Evolutionary conservation across 495 filamentous ascomycete genomes (phyloP), one percentile per base, ranked within the genome.

Genomic region (Penicillium robsamsonii): DNA sequence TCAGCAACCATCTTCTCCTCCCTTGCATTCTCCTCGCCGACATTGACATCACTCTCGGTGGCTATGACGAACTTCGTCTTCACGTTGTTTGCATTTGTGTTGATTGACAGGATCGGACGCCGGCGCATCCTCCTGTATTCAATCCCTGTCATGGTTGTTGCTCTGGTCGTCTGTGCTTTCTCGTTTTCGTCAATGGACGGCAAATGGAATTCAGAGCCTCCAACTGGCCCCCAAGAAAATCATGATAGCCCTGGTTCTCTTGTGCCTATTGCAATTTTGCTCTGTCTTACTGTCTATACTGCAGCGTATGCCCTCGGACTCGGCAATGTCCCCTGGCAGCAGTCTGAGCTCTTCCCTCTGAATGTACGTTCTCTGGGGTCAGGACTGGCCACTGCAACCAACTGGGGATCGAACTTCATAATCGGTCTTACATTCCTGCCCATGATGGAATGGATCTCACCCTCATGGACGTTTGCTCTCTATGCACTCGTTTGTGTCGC

Each of bases 241-340:
- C 33, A 49, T 10, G 53, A 50, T 2, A 46, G 29, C 15, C 24
- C 56, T 18, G 51, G 42, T 24, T 55, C 62, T 11, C 33, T 65
- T 5, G 20, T 68, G 33, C 61, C 80, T 13, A 31, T 84, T 35
- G 56, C 83, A 17, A 86, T 97, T 52, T 71, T 95, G 27, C 57
- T 81, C 22, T 86, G 85, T 57, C 82, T 96, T 65, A 86, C 88
- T 61, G 49, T 90, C n/a, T 97, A 93, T 67, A 91, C 93, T 1
- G 86, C 88, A 49, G 83, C 84, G 0, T 97, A 94, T 64, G 92
- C 92, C 10, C 75, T 90, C 8, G 92, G 92, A n/a, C 78, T 97
- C 4, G 92, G 92, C 4, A 91, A 90, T 56, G 89, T 97, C 2
- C 92, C 92, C 1, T 97, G 92, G 92, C 91, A 93, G 75, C 91